A percentile compares a stretch with the other conserved stretches of the same genome.
These are phyloP conservation scores for Cercospora canescens DNA, from an alignment of 2,329 filamentous ascomycete species.

Conservation along the genomic window DNA sequence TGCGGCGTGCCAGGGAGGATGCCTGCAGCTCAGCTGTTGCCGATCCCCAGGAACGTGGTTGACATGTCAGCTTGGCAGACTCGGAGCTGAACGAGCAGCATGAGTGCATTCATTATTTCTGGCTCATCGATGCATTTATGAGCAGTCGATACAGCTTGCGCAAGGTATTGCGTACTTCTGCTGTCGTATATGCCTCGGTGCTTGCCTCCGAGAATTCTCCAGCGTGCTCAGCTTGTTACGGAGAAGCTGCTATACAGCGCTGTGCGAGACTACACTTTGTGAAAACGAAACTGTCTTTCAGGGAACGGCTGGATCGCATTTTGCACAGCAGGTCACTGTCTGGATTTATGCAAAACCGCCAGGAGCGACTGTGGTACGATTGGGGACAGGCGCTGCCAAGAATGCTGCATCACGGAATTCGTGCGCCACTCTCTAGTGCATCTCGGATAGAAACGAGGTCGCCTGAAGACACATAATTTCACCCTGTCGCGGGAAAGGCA, in stretches of 20 bases:
- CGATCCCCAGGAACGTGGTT: background rate
- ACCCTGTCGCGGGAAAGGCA: background rate
- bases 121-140: background rate
- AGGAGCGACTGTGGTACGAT: background rate
- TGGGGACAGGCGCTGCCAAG: background rate
- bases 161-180: background rate
- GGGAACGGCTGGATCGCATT: background rate
- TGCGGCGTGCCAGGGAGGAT: background rate
- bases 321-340: background rate
- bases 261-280: too few relatives aligned
- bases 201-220: background rate
- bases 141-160: background rate
- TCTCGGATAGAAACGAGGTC: conserved; percentile 7
- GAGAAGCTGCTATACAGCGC: background rate
- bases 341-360: background rate
- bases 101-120: background rate
- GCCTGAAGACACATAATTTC: background rate
- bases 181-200: background rate
- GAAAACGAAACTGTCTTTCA: too few relatives aligned
- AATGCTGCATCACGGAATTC: background rate
- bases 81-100: background rate
- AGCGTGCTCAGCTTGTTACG: background rate
- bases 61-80: background rate
- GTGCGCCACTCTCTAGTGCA: background rate
- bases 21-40: conserved; percentile 2